Base-by-base conservation (phyloP, 2,329 filamentous ascomycete genomes). In the Leptographium flavum region DNA sequence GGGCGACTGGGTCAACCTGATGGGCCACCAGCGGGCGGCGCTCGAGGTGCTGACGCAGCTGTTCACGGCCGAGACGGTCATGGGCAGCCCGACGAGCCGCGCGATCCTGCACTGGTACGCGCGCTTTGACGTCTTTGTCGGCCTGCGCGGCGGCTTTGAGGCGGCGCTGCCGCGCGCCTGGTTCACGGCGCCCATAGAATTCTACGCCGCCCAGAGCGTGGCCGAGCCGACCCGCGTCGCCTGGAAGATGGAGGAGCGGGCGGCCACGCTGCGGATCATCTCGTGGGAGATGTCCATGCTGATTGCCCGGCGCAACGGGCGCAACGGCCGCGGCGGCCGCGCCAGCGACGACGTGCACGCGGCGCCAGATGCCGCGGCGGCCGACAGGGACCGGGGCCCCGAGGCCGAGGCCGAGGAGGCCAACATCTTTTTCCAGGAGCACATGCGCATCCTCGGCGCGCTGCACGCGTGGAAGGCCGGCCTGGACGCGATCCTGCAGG, bases 1-100 rank as follows among this genome's bases (percentile, higher is more conserved):
- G 39, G 92, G 92, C 13, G 92, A 98, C 58, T 96, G 87, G 87
- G 78, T 93, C 44, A 95, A 93, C 55, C 69, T 96, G 15, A 81
- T 92, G 63, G 85, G 87, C 21, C 92, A 96, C 59, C 88, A 95
- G 59, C 87, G 83, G 58, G 92, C 90, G 11, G 92, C 92, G 0
- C 77, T 83, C 56, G 78, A 86, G 51, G 81, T 96, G 54, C 66
- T 96, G 39, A 82, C 73, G 1, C 76, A 81, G 37, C 65, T 95
- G 0, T 88, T 87, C 58, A 87, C 79, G 0, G 84, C 87, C 0
- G 69, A 87, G 50, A 82, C 78, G 0, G 77, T 85, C 37, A 78
- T 81, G 65, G 69, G 83, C 51, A 83, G 81, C 10, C 70, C 81
- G 4, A 72, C 83, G 14, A 76, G 81, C 27, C 76, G 83, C 27